phyloP scores from a whole-genome alignment of 2,329 filamentous ascomycete genomes.

The Colletotrichum sp. region DNA sequence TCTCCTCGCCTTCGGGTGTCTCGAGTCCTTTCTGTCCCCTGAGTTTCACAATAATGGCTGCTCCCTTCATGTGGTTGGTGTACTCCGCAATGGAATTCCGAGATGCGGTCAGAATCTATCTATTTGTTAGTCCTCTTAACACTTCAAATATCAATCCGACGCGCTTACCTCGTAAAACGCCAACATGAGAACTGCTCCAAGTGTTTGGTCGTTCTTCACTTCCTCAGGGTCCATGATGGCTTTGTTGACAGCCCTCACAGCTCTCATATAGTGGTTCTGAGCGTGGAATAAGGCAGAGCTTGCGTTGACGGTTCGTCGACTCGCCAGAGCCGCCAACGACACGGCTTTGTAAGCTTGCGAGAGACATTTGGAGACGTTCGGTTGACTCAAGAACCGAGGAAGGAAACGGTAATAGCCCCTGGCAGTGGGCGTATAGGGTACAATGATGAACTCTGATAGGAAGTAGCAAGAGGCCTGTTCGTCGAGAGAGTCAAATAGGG shows the following conservation, averaged over 20 bases:
- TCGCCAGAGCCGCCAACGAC: slow-evolving; percentile 17
- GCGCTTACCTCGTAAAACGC: slow-evolving; percentile 19
- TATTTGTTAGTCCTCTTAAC: not conserved
- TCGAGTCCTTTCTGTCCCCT: slow-evolving; percentile 21
- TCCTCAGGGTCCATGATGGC: slow-evolving; percentile 19
- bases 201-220: slow-evolving; percentile 19
- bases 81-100: slow-evolving; percentile 22
- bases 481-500: slow-evolving; percentile 14
- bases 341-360: slow-evolving; percentile 20
- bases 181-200: slow-evolving; percentile 19
- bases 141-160: not conserved
- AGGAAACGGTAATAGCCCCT: slow-evolving; percentile 22
- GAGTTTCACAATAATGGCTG: slow-evolving; percentile 25
- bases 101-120: slow-evolving; percentile 20
- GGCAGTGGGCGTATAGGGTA: not conserved
- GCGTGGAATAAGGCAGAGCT: slow-evolving; percentile 6
- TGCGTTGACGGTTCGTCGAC: not conserved
- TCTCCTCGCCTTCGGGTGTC: slow-evolving; percentile 23
- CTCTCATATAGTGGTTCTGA: slow-evolving; percentile 20
- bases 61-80: slow-evolving; percentile 25
- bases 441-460: slow-evolving; percentile 21
- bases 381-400: slow-evolving; percentile 14
- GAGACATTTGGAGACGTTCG: slow-evolving; percentile 19
- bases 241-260: slow-evolving; percentile 20
- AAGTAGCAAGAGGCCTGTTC: slow-evolving; percentile 23